Conservation (phyloP, 1,284 basidiomycete genomes). For the Mrakiaceae sp. region DNA sequence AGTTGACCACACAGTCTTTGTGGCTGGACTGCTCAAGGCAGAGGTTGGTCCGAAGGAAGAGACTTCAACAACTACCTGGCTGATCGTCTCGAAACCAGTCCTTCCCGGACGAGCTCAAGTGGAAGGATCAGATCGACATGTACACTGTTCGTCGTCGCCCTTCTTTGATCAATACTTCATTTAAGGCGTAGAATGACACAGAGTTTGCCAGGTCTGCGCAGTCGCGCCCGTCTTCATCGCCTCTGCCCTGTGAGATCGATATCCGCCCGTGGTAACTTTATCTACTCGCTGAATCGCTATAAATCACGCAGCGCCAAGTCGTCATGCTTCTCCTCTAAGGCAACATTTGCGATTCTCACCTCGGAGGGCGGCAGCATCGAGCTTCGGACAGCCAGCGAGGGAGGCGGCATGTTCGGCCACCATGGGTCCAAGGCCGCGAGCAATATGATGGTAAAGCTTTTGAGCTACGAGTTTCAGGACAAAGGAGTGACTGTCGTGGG, state of each 20-base stretch:
- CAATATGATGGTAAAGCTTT: slow-evolving; percentile 42
- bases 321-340: slow-evolving; percentile 19
- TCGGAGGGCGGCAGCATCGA: slow-evolving; percentile 41
- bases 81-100: neutral
- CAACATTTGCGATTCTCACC: slow-evolving; percentile 39
- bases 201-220: slow-evolving; percentile 26
- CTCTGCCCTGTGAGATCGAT: slow-evolving; percentile 29
- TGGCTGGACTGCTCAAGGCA: slow-evolving; percentile 37
- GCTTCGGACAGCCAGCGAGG: slow-evolving; percentile 39
- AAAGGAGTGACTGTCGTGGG: slow-evolving; percentile 37
- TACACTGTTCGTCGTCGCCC: slow-evolving; percentile 28
- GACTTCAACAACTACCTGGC: neutral
- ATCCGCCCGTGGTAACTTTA: slow-evolving; percentile 12
- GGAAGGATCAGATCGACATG: slow-evolving; percentile 38
- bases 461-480: slow-evolving; percentile 37
- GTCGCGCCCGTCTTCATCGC: slow-evolving; percentile 35
- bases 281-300: neutral
- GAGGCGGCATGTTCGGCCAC: slow-evolving; percentile 42
- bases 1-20: slow-evolving; percentile 28
- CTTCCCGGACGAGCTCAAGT: slow-evolving; percentile 29
- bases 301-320: neutral
- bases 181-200: no score
- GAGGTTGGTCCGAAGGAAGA: slow-evolving; percentile 28
- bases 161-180: neutral
- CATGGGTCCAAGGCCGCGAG: slow-evolving; percentile 42